Evolutionary conservation across 2,329 filamentous ascomycete genomes (phyloP).

Genomic region (Fonsecaea monophora): DNA sequence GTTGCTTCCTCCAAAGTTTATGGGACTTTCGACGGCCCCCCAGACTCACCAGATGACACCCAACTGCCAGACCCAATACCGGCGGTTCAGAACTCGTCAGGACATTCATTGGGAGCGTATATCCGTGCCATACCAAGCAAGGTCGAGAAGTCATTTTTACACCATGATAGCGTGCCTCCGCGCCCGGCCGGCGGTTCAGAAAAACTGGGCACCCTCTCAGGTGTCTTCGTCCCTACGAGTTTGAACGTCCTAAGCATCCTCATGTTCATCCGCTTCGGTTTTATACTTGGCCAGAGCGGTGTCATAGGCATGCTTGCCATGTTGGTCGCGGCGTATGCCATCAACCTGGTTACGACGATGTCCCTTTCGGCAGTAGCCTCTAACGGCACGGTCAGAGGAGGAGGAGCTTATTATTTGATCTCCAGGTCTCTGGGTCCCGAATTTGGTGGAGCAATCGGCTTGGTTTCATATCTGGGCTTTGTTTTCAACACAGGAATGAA

Average conservation of each 20-base stretch:
- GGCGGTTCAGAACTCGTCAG: conserved; percentile 1
- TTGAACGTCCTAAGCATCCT: conserved; percentile 88
- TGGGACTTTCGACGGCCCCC: conserved; percentile 29
- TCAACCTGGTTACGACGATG: conserved; percentile 83
- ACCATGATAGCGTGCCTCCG: conserved; percentile 10
- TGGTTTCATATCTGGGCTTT: conserved; percentile 90
- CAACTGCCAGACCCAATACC: not conserved
- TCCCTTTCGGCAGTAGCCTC: conserved; percentile 88
- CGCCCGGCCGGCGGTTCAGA: conserved; percentile 46
- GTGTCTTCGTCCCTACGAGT: conserved; percentile 86
- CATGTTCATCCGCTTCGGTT: conserved; percentile 89
- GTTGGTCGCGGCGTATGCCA: conserved; percentile 75
- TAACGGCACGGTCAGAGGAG: conserved; percentile 86
- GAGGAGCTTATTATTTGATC: conserved; percentile 87
- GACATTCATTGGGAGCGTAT: conserved; percentile 4
- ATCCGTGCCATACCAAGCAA: conserved; percentile 5
- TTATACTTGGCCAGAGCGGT: conserved; percentile 81
- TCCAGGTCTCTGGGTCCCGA: conserved; percentile 85
- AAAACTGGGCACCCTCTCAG: conserved; percentile 78
- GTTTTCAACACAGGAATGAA: conserved; percentile 88
- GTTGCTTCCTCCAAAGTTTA: conserved; percentile 19
- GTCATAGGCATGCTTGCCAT: conserved; percentile 79
- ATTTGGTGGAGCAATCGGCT: conserved; percentile 85
- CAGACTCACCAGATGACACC: conserved; percentile 1
- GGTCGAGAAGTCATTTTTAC: conserved; percentile 21